phyloP scores from a whole-genome alignment of 441 rosid genomes.

The Pelargonium citronellum region DNA sequence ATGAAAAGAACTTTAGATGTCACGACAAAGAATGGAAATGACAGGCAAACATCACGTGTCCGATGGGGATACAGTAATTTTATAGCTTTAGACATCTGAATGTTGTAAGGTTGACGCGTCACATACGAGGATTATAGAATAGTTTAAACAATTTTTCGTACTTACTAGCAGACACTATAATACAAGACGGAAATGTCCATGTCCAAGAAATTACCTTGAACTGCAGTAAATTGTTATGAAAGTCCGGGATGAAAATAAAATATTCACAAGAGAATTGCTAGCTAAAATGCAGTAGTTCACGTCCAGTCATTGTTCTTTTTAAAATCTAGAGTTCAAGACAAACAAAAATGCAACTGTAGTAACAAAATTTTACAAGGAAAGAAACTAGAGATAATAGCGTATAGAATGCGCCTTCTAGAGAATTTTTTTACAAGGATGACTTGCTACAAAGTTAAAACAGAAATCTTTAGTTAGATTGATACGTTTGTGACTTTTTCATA shows the following conservation, averaged over 20 bases:
- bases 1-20: neutral
- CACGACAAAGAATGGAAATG: neutral
- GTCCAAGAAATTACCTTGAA: conserved; percentile 22
- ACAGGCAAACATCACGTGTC: conserved; percentile 20
- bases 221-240: neutral
- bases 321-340: too few relatives aligned
- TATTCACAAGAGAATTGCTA: neutral
- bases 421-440: too few relatives aligned
- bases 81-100: neutral
- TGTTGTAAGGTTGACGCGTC: conserved; percentile 9
- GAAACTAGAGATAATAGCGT: neutral
- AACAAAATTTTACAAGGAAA: neutral
- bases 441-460: too few relatives aligned
- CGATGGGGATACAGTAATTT: neutral
- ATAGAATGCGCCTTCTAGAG: too few relatives aligned
- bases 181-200: conserved; percentile 14
- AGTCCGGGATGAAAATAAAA: neutral
- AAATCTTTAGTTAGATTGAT: too few relatives aligned
- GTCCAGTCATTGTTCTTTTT: too few relatives aligned
- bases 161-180: neutral
- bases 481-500: too few relatives aligned
- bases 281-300: neutral
- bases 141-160: neutral
- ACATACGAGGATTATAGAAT: neutral
- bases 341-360: neutral